phyloP scores from a whole-genome alignment of 176 grass and related monocot genomes.

The Carex scoparia region DNA sequence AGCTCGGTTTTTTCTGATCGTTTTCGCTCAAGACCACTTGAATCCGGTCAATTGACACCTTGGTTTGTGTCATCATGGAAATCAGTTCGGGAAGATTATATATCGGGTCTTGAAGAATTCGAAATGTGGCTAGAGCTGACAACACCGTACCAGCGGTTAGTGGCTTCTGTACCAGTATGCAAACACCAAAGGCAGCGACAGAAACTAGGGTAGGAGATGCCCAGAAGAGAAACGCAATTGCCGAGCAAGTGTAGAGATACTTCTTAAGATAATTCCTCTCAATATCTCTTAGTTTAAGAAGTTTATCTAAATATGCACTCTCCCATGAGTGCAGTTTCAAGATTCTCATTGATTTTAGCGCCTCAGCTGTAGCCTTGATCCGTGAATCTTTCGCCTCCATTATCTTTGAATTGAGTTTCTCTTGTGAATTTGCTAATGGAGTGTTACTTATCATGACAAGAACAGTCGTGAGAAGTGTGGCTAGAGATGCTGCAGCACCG shows the following conservation, averaged over 20 bases:
- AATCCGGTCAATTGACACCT: slow-evolving; percentile 73
- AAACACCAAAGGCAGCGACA: slow-evolving; percentile 63
- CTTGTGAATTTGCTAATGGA: slow-evolving; percentile 52
- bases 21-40: slow-evolving; percentile 67
- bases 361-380: slow-evolving; percentile 76
- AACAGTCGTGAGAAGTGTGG: slow-evolving; percentile 44
- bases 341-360: slow-evolving; percentile 75
- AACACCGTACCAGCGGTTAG: slow-evolving; percentile 58
- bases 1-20: slow-evolving; percentile 36
- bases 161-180: slow-evolving; percentile 57
- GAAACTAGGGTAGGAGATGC: slow-evolving; percentile 74
- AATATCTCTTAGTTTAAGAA: slow-evolving; percentile 55
- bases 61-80: slow-evolving; percentile 74
- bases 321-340: slow-evolving; percentile 95
- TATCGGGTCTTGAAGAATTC: slow-evolving; percentile 89
- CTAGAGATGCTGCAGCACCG: slow-evolving; percentile 55
- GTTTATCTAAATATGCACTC: slow-evolving; percentile 55
- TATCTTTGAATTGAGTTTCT: slow-evolving; percentile 61
- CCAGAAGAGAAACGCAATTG: slow-evolving; percentile 82
- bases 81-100: slow-evolving; percentile 80
- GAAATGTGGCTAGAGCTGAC: slow-evolving; percentile 75
- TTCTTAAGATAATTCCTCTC: slow-evolving; percentile 57
- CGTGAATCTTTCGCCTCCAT: slow-evolving; percentile 86
- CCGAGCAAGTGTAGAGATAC: slow-evolving; percentile 77
- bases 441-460: slow-evolving; percentile 88